Evolutionary conservation across 805 yeast genomes (phyloP), one percentile per base, ranked within the genome.

Genomic region (Nakazawaea molendinolei): DNA sequence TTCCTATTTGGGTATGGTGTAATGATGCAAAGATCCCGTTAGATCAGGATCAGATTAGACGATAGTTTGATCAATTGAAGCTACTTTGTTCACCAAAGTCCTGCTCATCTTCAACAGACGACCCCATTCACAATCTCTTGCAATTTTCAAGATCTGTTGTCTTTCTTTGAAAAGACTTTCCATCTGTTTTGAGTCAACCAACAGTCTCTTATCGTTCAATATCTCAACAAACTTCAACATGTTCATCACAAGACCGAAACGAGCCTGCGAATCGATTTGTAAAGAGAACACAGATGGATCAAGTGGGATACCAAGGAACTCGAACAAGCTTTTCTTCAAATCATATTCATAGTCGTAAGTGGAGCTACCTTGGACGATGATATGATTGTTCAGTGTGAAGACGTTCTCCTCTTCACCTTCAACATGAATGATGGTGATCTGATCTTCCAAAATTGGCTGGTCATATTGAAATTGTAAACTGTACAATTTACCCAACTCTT

Each of bases 291-390:
- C 67, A 38, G 66, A 65, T 8, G 81, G 79, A 29, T 51, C 51
- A 7, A 56, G 45, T 1, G 84, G 75, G 13, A 80, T 59, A 0
- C 90, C 90, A 17, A 86, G 53, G 20, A 82, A 57, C 25, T 69
- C 70, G 45, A 80, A 73, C 14, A 84, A 56, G 5, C 8, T 25
- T 16, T 26, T 25, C 17, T 31, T 20, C n/a, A n/a, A n/a, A n/a
- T n/a, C n/a, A n/a, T n/a, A n/a, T n/a, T n/a, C n/a, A n/a, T n/a
- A n/a, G n/a, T n/a, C n/a, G n/a, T n/a, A n/a, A n/a, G n/a, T n/a
- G n/a, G n/a, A n/a, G n/a, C n/a, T n/a, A n/a, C n/a, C n/a, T n/a
- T n/a, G n/a, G n/a, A n/a, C n/a, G n/a, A n/a, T n/a, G n/a, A n/a
- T n/a, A n/a, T n/a, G n/a, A n/a, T n/a, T n/a, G n/a, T n/a, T n/a